Base-by-base conservation (phyloP, 495 filamentous ascomycete genomes). In the Tuber brumale region DNA sequence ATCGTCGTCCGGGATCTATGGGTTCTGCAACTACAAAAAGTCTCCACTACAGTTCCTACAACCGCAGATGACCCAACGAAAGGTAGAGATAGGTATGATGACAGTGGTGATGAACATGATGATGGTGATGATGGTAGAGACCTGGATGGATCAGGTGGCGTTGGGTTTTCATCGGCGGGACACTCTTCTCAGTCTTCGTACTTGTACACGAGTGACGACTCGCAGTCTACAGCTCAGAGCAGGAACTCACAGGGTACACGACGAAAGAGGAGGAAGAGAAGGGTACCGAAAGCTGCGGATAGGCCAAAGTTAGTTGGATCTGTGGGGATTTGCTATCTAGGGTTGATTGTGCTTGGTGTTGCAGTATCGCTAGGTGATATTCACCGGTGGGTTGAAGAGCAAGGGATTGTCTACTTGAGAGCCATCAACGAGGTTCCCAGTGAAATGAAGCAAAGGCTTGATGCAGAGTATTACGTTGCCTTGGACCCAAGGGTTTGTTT, bases 321-420 rank as follows among this genome's bases (percentile, higher is more conserved):
- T 5, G 82, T 94, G 31, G 88, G 85, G 5, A 80, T 92, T 9
- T 92, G 90, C 81, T 94, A 94, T 83, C 82, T 93, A 19, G 92
- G 87, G 3, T 84, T 86, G 2, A 77, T 92, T 35, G 78, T 94
- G 7, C 86, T 94, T 83, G 87, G 90, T 66, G 82, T 92, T 69
- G 89, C 91, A 23, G 81, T 92, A 16, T 88, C 88, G 69, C 81
- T 92, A 23, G 88, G 85, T 31, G 92, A 93, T 71, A 81, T 94
- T 18, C 84, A 89, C 80, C 85, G 86, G 85, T 91, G 85, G 81
- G 81, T 85, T 42, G 75, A 76, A 35, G 71, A 76, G 23, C 79
- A 82, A 39, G 84, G 84, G 51, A 75, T 86, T 0, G 51, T 84
- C 14, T 86, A 82, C 74, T 75, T 83, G 41, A 79, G 84, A 72